Percentiles rank a stretch among this genome's conserved stretches.
These are phyloP conservation scores for Plenodomus tracheiphilus DNA, from an alignment of 2,329 filamentous ascomycete species.

Conservation along the genomic window DNA sequence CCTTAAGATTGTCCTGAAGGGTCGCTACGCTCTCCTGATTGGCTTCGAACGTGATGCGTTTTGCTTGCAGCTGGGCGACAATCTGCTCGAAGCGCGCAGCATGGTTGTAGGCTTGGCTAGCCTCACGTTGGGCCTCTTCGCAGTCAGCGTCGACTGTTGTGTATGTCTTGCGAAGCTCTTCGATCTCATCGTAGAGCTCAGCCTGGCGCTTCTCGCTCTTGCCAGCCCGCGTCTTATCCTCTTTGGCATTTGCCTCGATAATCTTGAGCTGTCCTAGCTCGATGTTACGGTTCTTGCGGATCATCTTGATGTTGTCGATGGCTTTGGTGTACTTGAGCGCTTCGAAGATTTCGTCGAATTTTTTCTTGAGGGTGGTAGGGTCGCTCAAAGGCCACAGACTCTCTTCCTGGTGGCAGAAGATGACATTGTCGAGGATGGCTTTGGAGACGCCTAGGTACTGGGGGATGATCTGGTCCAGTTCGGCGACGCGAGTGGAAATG, in stretches of 20 bases:
- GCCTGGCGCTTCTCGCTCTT: constrained; percentile 57
- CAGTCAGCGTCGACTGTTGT: constrained; percentile 38
- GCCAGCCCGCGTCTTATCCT: constrained; percentile 82
- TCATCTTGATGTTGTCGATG: constrained; percentile 88
- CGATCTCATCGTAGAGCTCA: constrained; percentile 68
- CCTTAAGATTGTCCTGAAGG: constrained; percentile 71
- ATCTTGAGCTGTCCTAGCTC: constrained; percentile 73
- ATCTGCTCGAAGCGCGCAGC: constrained; percentile 75
- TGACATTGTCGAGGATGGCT: constrained; percentile 89
- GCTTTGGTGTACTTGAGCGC: constrained; percentile 96
- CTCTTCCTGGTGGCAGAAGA: constrained; percentile 98
- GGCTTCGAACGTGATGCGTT: constrained; percentile 72
- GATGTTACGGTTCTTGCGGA: constrained; percentile 81
- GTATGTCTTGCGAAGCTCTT: constrained; percentile 45
- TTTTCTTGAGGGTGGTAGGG: constrained; percentile 81
- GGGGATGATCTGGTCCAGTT: constrained; percentile 83
- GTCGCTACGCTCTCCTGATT: constrained; percentile 72
- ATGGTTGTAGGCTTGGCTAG: constrained; percentile 70
- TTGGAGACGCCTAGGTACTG: constrained; percentile 85
- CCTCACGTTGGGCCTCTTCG: constrained; percentile 49
- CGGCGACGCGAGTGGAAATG: constrained; percentile 77
- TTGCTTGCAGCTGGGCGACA: constrained; percentile 74
- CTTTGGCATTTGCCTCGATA: constrained; percentile 75
- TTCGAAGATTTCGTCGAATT: constrained; percentile 97
- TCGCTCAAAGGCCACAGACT: constrained; percentile 96